Percentiles rank a stretch among this genome's conserved stretches.
Conservation (phyloP, 352 stramenopile genomes). For the Peronosclerospora sorghi region DNA sequence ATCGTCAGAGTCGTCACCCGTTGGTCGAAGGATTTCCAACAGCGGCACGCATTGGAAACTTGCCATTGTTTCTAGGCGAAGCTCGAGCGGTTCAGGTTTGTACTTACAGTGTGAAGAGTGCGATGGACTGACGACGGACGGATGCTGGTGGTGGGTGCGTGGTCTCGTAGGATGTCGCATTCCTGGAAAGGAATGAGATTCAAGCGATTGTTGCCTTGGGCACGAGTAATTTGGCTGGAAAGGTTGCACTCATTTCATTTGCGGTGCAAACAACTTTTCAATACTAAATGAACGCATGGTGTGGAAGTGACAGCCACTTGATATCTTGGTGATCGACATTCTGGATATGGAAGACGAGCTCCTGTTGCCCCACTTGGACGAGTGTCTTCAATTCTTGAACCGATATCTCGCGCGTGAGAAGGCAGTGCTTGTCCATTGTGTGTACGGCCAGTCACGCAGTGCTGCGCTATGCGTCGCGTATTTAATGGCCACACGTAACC, state of each 20-base stretch:
- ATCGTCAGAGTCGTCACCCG: slow-evolving; percentile 37
- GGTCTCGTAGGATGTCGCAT: slow-evolving; percentile 21
- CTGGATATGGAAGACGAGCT: slow-evolving; percentile 71
- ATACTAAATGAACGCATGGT: background rate
- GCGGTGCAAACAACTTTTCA: background rate
- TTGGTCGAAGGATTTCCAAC: slow-evolving; percentile 29
- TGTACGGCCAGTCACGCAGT: slow-evolving; percentile 71
- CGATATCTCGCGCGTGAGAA: slow-evolving; percentile 5
- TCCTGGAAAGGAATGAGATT: slow-evolving; percentile 35
- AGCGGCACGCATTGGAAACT: slow-evolving; percentile 30
- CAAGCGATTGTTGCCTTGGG: slow-evolving; percentile 44
- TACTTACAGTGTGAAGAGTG: background rate
- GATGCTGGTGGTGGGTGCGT: too few species aligned
- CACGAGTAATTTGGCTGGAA: slow-evolving; percentile 36
- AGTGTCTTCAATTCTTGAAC: slow-evolving; percentile 36
- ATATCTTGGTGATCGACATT: slow-evolving; percentile 46
- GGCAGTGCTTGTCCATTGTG: slow-evolving; percentile 58
- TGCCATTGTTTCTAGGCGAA: slow-evolving; percentile 50
- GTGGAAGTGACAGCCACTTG: slow-evolving; percentile 14
- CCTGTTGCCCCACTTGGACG: slow-evolving; percentile 45
- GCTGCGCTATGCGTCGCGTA: slow-evolving; percentile 64
- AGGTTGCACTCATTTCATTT: slow-evolving; percentile 16
- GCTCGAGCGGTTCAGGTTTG: slow-evolving; percentile 35
- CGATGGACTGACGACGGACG: background rate
- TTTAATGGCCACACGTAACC: slow-evolving; percentile 38